These are phyloP conservation scores for Maudiozyma pseudohumilis DNA, from an alignment of 805 yeast species.

Conservation along the genomic window DNA sequence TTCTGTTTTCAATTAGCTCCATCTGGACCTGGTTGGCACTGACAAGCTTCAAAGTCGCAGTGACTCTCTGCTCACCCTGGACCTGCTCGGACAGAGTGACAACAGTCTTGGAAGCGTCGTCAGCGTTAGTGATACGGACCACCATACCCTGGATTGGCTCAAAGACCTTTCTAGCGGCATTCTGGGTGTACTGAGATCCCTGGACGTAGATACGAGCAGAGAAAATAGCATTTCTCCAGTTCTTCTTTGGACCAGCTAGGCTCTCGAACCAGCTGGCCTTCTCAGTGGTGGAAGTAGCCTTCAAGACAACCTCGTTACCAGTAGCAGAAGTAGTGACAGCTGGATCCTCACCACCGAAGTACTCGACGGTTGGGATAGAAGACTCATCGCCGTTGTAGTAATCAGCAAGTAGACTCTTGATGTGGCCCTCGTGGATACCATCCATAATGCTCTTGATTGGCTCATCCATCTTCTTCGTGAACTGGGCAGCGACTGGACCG, in stretches of 20 bases:
- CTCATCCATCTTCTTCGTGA: constrained; percentile 75
- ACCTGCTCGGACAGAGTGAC: constrained; percentile 60
- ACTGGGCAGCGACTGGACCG: constrained; percentile 97
- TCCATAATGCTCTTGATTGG: constrained; percentile 90
- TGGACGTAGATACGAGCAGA: constrained; percentile 75
- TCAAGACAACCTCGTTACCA: constrained; percentile 30
- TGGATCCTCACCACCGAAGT: constrained; percentile 64
- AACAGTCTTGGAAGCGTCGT: constrained; percentile 43
- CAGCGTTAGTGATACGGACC: constrained; percentile 49
- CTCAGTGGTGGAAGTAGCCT: constrained; percentile 30
- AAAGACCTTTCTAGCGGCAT: constrained; percentile 72
- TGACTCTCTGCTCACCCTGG: constrained; percentile 59
- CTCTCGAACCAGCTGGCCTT: constrained; percentile 60
- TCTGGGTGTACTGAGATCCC: constrained; percentile 66
- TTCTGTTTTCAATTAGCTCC: constrained; percentile 78
- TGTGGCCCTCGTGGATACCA: constrained; percentile 82
- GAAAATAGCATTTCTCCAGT: constrained; percentile 90
- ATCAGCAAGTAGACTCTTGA: constrained; percentile 55
- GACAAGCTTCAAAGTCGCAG: constrained; percentile 50
- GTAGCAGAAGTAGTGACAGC: constrained; percentile 30
- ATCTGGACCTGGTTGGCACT: constrained; percentile 50
- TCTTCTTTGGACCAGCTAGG: constrained; percentile 66
- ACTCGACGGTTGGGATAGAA: constrained; percentile 78
- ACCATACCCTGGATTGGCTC: constrained; percentile 58
- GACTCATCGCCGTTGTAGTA: constrained; percentile 62